A percentile compares a stretch with the other conserved stretches of the same genome.
phyloP scores from a whole-genome alignment of 371 early-diverging fungal genomes.

The Mortierella sp. region DNA sequence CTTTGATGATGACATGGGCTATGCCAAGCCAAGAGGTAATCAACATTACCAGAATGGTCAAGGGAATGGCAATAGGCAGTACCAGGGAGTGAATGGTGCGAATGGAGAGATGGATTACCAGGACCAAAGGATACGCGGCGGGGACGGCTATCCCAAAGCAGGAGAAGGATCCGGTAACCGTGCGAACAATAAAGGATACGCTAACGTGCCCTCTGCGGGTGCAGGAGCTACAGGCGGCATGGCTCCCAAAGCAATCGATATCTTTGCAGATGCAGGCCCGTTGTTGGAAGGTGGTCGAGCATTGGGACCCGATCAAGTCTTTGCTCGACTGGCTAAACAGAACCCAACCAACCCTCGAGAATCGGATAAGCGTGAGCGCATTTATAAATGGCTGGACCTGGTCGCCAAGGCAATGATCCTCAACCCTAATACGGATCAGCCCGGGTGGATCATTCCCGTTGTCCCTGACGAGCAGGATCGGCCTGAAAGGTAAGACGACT shows the following conservation, averaged over 20 bases:
- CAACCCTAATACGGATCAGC: constrained; percentile 27
- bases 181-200: no score
- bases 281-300: constrained; percentile 18
- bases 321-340: constrained; percentile 27
- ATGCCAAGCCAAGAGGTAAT: no score
- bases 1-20: no score
- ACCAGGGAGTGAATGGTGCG: no score
- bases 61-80: no score
- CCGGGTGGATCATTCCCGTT: constrained; percentile 43
- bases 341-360: constrained; percentile 41
- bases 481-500: constrained; percentile 16
- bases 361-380: constrained; percentile 30
- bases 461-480: constrained; percentile 32
- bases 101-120: no score
- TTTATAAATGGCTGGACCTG: constrained; percentile 31
- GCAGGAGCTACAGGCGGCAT: no score
- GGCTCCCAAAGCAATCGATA: constrained; percentile 6
- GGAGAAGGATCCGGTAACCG: no score
- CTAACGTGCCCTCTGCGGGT: no score
- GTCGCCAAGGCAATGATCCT: constrained; percentile 21
- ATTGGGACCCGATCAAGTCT: constrained; percentile 25
- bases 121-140: no score
- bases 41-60: no score
- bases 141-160: no score
- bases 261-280: constrained; percentile 24